Conservation (phyloP, 2,329 filamentous ascomycete species). For the Aspergillus sp. region DNA sequence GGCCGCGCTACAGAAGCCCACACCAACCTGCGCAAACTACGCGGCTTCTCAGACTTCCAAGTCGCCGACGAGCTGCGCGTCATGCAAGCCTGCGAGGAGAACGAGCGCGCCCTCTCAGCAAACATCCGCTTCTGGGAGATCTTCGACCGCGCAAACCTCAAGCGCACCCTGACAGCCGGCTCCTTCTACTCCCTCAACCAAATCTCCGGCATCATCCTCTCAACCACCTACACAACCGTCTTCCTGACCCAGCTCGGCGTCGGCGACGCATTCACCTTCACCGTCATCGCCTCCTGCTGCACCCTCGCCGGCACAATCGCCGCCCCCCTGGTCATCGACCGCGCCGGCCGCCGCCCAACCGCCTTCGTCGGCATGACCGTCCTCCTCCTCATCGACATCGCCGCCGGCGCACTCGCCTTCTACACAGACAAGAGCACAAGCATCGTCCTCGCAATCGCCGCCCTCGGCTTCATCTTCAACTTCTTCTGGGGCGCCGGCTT, state of each 20-base stretch:
- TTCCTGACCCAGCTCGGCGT: constrained; percentile 36
- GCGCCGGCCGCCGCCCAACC: constrained; percentile 34
- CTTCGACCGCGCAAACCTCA: constrained; percentile 33
- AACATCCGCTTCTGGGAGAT: constrained; percentile 38
- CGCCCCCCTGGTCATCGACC: constrained; percentile 37
- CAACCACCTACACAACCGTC: constrained; percentile 39
- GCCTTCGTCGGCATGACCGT: constrained; percentile 36
- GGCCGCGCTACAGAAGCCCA: constrained; percentile 31
- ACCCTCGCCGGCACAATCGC: constrained; percentile 37
- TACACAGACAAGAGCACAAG: constrained; percentile 17
- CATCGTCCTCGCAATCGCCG: constrained; percentile 29
- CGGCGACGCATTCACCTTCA: constrained; percentile 34
- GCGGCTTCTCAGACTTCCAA: constrained; percentile 29
- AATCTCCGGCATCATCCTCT: constrained; percentile 38
- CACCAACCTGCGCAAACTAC: constrained; percentile 31
- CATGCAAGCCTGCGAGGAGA: constrained; percentile 28
- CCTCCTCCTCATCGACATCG: constrained; percentile 33
- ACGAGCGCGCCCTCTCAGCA: constrained; percentile 21
- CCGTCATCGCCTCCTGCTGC: constrained; percentile 37
- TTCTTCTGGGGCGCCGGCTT: constrained; percentile 41
- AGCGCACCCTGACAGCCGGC: constrained; percentile 36
- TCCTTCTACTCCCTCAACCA: constrained; percentile 39
- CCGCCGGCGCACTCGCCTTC: constrained; percentile 36
- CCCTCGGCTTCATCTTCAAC: constrained; percentile 36
- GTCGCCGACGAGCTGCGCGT: constrained; percentile 34